Evolutionary conservation across 2,329 filamentous ascomycete genomes (phyloP).

Genomic region (Fusarium verrucosum): DNA sequence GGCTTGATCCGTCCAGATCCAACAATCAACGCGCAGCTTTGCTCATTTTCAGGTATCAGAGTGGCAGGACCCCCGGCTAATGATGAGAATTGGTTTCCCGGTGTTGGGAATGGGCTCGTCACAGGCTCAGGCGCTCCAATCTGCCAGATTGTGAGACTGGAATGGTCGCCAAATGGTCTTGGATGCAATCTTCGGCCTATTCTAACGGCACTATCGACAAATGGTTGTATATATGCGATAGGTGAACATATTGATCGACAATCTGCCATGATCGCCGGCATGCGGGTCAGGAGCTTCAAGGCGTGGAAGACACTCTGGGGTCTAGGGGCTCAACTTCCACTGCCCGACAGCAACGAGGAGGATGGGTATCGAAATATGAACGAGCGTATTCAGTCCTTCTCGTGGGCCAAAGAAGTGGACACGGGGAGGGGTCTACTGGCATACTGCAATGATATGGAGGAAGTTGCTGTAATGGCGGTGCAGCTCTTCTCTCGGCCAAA

Average conservation of each 20-base stretch:
- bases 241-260: slow-evolving; percentile 56
- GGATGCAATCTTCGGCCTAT: slow-evolving; percentile 64
- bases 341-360: slow-evolving; percentile 54
- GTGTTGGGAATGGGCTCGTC: slow-evolving; percentile 58
- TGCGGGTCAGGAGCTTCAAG: slow-evolving; percentile 54
- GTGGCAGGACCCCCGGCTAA: slow-evolving; percentile 42
- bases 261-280: slow-evolving; percentile 43
- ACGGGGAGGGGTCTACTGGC: slow-evolving; percentile 58
- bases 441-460: slow-evolving; percentile 60
- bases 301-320: slow-evolving; percentile 66
- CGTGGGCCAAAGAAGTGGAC: slow-evolving; percentile 60
- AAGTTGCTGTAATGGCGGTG: slow-evolving; percentile 62
- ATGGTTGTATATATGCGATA: slow-evolving; percentile 60
- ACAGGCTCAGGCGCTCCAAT: slow-evolving; percentile 60
- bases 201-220: slow-evolving; percentile 60
- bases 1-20: slow-evolving; percentile 52
- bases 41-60: slow-evolving; percentile 49
- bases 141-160: slow-evolving; percentile 63
- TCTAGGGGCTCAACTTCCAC: slow-evolving; percentile 60
- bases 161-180: slow-evolving; percentile 68
- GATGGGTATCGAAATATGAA: slow-evolving; percentile 49
- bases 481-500: slow-evolving; percentile 49
- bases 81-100: slow-evolving; percentile 49
- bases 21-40: slow-evolving; percentile 58
- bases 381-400: slow-evolving; percentile 61